Evolutionary conservation across 176 grass and related monocot species (phyloP), one percentile per base, ranked within the genome.

Genomic region (Ensete ventricosum): DNA sequence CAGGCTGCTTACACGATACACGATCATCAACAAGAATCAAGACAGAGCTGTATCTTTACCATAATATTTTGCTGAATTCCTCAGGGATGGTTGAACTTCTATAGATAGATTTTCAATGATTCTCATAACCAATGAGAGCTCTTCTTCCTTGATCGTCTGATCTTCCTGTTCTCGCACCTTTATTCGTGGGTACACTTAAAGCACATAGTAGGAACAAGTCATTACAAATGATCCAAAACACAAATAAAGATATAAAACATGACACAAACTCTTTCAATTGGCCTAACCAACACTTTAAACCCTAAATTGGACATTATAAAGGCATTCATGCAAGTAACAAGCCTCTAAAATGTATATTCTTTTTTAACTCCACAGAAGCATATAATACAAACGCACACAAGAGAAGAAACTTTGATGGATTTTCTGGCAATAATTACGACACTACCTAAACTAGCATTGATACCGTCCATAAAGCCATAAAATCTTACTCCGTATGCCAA

Each of bases 121-220:
- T 11, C 69, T 79, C 73, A n/a, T 53, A 24, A 66, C 17, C 66
- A 52, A 64, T 25, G 75, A 65, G 49, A 49, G 48, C 60, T 53
- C 75, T 77, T 77, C 75, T 51, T 25, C 48, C 9, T 17, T 64
- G 9, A n/a, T 9, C 19, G 14, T 48, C 8, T 43, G 8, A 21
- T 53, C 60, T 77, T 77, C 75, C 9, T 65, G 59, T 14, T 25
- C 59, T 65, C 60, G 64, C 60, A 66, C 75, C 58, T 77, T 77
- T 16, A 77, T 43, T 25, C 17, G 59, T 10, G 75, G 75, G 50
- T 77, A 77, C 60, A 77, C 75, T 77, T 63, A 8, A 23, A 63
- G 19, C 8, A 22, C 11, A 20, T 20, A 63, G 20, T 9, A 22
- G 60, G n/a, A 63, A 63, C n/a, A 20, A 63, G 22, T 63, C 60